A percentile compares a stretch with the other conserved stretches of the same genome.
Evolutionary conservation across 768 basidiomycete genomes (phyloP).

Genomic region (Boletus insuetus): DNA sequence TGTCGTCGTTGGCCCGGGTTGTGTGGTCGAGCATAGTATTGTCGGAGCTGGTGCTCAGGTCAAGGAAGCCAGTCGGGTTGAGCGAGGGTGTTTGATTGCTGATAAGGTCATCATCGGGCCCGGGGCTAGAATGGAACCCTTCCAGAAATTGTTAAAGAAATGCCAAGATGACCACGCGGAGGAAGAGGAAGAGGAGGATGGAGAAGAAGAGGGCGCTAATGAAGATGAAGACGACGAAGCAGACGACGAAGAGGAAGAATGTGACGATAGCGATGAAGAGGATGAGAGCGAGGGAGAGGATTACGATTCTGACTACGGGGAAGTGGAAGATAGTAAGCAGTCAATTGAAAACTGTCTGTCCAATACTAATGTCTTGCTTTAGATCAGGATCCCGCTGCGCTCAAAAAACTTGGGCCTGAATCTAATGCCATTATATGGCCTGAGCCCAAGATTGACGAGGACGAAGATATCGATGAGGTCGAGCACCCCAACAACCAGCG

Average conservation of each 20-base stretch:
- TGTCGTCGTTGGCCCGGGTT: constrained; percentile 65
- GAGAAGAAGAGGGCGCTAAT: constrained; percentile 15
- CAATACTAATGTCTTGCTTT: constrained; percentile 1
- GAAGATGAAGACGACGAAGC: constrained; percentile 33
- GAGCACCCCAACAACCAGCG: constrained; percentile 68
- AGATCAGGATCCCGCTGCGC: constrained; percentile 50
- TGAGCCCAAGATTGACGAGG: constrained; percentile 50
- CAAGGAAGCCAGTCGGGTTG: constrained; percentile 62
- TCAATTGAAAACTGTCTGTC: neutral
- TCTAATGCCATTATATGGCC: constrained; percentile 87
- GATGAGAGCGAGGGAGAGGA: constrained; percentile 30
- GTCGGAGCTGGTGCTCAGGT: constrained; percentile 76
- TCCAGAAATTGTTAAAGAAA: constrained; percentile 68
- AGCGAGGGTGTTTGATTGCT: constrained; percentile 75
- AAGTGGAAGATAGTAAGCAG: constrained; percentile 60
- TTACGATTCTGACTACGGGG: constrained; percentile 61
- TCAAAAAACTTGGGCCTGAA: constrained; percentile 56
- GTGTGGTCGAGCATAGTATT: constrained; percentile 74
- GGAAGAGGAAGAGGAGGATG: constrained; percentile 27
- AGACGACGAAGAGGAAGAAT: constrained; percentile 37
- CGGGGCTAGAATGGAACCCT: constrained; percentile 61
- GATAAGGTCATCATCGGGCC: constrained; percentile 80
- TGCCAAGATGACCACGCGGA: constrained; percentile 33
- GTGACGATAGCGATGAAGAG: constrained; percentile 30
- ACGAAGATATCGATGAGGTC: constrained; percentile 60